These are phyloP conservation scores for Arthroderma sp. DNA, from an alignment of 2,329 filamentous ascomycete species.

Conservation along the genomic window DNA sequence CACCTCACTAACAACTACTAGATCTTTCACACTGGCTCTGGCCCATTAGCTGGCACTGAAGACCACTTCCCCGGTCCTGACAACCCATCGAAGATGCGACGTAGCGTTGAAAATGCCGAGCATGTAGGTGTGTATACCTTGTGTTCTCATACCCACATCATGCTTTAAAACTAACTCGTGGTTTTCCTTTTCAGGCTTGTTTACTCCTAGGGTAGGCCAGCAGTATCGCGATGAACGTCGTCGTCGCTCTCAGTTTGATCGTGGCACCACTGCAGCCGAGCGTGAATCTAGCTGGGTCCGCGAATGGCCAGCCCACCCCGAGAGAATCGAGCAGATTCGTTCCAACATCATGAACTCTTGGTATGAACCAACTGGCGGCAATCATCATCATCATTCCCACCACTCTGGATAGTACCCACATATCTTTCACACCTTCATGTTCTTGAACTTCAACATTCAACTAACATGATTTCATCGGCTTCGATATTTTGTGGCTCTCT, in stretches of 20 bases:
- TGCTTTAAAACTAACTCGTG: constrained; percentile 8
- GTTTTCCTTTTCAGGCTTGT: constrained; percentile 47
- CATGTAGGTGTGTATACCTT: constrained; percentile 53
- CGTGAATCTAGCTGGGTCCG: constrained; percentile 35
- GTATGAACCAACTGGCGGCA: constrained; percentile 5
- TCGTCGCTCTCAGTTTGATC: constrained; percentile 66
- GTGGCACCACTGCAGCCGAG: constrained; percentile 61
- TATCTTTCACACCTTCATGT: not conserved
- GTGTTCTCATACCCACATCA: not conserved
- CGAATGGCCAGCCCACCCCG: constrained; percentile 8
- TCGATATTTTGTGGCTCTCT: constrained; percentile 7
- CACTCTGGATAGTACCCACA: not conserved
- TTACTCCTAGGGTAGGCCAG: constrained; percentile 65
- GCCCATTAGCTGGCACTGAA: constrained; percentile 53
- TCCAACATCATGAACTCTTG: constrained; percentile 6
- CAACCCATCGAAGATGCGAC: constrained; percentile 76
- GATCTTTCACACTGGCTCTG: constrained; percentile 43
- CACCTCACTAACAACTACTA: constrained; percentile 25
- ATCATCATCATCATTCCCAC: not conserved
- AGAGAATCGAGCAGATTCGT: not conserved
- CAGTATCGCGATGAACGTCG: constrained; percentile 62
- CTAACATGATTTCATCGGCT: not conserved
- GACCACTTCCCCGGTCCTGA: constrained; percentile 66
- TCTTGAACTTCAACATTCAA: not conserved
- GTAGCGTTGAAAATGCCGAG: constrained; percentile 76